Evolutionary conservation across 2,329 filamentous ascomycete species (phyloP).

Genomic region (Plectosphaerella plurivora): DNA sequence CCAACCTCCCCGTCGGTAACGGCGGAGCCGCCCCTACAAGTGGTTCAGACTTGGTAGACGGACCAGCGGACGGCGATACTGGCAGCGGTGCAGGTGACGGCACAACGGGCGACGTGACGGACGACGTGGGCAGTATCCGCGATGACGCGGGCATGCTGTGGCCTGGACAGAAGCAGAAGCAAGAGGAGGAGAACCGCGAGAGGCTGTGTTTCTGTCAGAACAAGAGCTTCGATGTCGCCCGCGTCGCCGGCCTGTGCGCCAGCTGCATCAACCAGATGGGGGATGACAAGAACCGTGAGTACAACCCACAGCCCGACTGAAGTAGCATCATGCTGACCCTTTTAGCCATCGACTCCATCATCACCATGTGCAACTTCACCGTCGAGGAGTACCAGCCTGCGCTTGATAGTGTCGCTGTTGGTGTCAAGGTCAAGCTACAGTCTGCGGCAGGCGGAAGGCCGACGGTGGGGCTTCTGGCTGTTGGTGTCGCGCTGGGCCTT

Average conservation of each 20-base stretch:
- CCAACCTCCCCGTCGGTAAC: constrained; percentile 1
- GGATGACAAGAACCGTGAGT: background rate
- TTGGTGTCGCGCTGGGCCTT: background rate
- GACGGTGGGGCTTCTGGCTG: background rate
- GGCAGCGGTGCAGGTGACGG: background rate
- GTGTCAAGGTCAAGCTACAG: constrained; percentile 26
- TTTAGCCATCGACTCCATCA: constrained; percentile 30
- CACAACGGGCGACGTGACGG: background rate
- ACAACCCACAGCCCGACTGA: background rate
- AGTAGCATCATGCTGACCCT: background rate
- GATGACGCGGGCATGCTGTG: constrained; percentile 1
- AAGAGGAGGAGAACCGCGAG: constrained; percentile 20
- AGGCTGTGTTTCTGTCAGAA: constrained; percentile 31
- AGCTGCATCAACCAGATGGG: constrained; percentile 29
- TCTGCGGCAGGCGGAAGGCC: background rate
- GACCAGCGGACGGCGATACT: background rate
- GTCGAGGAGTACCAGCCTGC: constrained; percentile 20
- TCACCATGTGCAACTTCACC: constrained; percentile 28
- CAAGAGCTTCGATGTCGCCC: constrained; percentile 32
- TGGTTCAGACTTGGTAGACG: background rate
- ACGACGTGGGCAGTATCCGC: constrained; percentile 15
- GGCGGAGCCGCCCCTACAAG: background rate
- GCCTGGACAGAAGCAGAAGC: constrained; percentile 9
- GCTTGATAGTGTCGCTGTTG: constrained; percentile 24
- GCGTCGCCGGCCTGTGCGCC: constrained; percentile 30